Evolutionary conservation across 768 basidiomycete species (phyloP).

Genomic region (Scleroderma citrinum): DNA sequence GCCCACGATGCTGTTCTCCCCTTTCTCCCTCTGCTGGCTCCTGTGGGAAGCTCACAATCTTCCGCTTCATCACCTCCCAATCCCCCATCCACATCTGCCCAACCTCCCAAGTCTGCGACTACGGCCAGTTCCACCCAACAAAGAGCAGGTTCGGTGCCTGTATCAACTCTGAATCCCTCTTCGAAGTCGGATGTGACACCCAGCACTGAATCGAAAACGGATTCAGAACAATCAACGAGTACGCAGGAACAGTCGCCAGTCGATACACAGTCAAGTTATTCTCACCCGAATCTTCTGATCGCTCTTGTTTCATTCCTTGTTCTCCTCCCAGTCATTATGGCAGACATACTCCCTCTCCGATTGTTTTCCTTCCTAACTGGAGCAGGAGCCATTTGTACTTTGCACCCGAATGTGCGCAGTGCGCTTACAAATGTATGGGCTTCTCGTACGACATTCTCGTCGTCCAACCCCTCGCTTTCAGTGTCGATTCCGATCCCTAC

Average conservation of each 20-base stretch:
- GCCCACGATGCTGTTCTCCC: slow-evolving; percentile 48
- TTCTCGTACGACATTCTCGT: background rate
- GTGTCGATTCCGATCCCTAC: background rate
- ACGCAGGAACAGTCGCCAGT: background rate
- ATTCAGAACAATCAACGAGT: background rate
- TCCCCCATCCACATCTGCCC: background rate
- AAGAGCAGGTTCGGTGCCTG: background rate
- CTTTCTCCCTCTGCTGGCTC: slow-evolving; percentile 25
- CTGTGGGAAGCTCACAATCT: slow-evolving; percentile 20
- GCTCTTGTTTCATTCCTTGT: slow-evolving; percentile 40
- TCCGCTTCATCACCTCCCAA: slow-evolving; percentile 24
- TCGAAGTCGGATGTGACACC: background rate
- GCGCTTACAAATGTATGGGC: slow-evolving; percentile 3
- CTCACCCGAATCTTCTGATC: slow-evolving; percentile 30
- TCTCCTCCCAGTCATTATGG: slow-evolving; percentile 36
- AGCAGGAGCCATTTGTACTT: slow-evolving; percentile 18
- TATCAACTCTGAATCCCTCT: background rate
- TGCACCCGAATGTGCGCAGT: slow-evolving; percentile 33
- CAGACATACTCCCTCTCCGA: slow-evolving; percentile 42
- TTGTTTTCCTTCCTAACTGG: slow-evolving; percentile 34
- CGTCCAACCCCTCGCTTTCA: background rate
- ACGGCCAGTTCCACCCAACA: slow-evolving; percentile 28
- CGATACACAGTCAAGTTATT: slow-evolving; percentile 3
- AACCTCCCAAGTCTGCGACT: slow-evolving; percentile 21
- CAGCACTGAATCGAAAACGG: background rate